Percentiles rank a stretch among this genome's conserved stretches.
These are phyloP conservation scores for Plasmopara viticola DNA, from an alignment of 352 stramenopile species.

Conservation along the genomic window DNA sequence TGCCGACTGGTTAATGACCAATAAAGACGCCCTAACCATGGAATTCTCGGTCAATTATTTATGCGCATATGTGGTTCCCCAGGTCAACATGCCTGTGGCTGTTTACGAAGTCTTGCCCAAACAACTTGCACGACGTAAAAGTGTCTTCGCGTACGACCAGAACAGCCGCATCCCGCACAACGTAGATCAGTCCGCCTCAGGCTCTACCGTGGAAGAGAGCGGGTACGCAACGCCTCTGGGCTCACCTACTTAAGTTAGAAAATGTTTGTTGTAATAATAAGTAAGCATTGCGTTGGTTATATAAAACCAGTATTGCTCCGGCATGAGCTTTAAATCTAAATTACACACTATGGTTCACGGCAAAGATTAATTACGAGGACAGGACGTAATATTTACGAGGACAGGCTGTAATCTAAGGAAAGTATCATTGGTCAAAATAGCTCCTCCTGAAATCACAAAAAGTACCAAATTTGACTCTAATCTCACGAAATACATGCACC, in stretches of 20 bases:
- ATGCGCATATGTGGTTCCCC: constrained; percentile 30
- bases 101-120: constrained; percentile 33
- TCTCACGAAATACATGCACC: no score
- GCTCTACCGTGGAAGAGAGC: constrained; percentile 21
- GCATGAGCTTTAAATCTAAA: no score
- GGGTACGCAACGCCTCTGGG: constrained; percentile 16
- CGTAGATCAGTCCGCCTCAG: constrained; percentile 13
- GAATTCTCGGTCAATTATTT: constrained; percentile 29
- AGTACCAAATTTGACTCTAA: no score
- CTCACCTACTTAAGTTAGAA: constrained; percentile 13
- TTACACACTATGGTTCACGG: no score
- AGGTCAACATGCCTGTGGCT: constrained; percentile 29
- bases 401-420: no score
- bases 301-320: no score
- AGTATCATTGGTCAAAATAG: no score
- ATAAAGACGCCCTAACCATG: constrained; percentile 30
- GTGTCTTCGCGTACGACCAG: constrained; percentile 28
- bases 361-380: no score
- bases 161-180: constrained; percentile 24
- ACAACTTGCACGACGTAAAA: constrained; percentile 21
- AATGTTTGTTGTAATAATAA: background rate
- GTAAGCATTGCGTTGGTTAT: background rate
- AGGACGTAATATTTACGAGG: no score
- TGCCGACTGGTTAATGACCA: constrained; percentile 37
- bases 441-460: no score